Evolutionary conservation across 1,139 yeast species (phyloP).

Genomic region (Suhomyces terraborum): DNA sequence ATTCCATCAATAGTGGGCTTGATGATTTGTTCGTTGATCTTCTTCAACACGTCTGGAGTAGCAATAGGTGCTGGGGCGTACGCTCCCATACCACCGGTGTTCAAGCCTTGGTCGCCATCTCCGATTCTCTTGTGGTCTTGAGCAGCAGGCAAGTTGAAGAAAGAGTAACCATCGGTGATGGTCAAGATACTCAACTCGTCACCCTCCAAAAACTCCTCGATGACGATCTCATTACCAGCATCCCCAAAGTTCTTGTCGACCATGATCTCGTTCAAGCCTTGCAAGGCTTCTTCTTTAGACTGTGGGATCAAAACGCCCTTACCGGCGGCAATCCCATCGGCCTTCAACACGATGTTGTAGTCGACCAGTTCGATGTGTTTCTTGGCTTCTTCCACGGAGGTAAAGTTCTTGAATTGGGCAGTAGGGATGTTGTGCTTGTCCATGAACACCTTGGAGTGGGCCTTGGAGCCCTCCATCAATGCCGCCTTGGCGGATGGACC

Average conservation of each 20-base stretch:
- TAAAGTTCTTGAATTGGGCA: conserved; percentile 83
- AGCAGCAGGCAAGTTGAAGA: conserved; percentile 91
- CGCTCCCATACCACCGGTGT: conserved; percentile 99
- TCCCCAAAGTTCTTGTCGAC: conserved; percentile 83
- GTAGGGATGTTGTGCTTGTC: conserved; percentile 90
- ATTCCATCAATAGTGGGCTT: conserved; percentile 95
- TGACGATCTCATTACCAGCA: conserved; percentile 96
- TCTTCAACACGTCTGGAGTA: conserved; percentile 63
- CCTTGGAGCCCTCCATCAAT: conserved; percentile 94
- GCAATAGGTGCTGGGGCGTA: conserved; percentile 97
- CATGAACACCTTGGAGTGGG: conserved; percentile 94
- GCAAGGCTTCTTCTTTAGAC: conserved; percentile 78
- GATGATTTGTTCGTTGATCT: conserved; percentile 72
- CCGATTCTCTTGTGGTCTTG: conserved; percentile 98
- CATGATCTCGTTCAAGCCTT: conserved; percentile 87
- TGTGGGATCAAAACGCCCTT: conserved; percentile 96
- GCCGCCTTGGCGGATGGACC: conserved; percentile 95
- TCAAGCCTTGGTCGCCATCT: conserved; percentile 89
- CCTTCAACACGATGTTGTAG: conserved; percentile 88
- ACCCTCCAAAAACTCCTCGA: conserved; percentile 95
- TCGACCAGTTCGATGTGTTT: conserved; percentile 64
- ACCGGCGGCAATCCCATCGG: conserved; percentile 98
- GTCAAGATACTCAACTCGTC: conserved; percentile 95
- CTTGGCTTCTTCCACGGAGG: conserved; percentile 71
- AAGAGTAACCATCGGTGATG: conserved; percentile 90